Percentiles rank a stretch among this genome's conserved stretches.
Conservation (phyloP, 2,329 filamentous ascomycete genomes). For the Exophiala spinifera region DNA sequence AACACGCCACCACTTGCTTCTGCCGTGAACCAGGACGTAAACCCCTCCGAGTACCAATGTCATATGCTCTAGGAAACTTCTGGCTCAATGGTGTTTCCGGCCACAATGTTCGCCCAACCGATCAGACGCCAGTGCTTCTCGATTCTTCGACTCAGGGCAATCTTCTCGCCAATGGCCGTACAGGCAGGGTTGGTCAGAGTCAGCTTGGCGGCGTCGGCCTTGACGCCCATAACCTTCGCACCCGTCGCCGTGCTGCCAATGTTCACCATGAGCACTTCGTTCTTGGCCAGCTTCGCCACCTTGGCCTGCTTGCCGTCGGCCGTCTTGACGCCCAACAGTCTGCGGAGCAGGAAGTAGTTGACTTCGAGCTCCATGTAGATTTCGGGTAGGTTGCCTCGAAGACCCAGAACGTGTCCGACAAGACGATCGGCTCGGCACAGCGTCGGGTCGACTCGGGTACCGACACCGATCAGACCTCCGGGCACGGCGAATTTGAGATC, state of each 20-base stretch:
- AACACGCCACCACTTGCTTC: no score
- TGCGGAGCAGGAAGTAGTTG: conserved; percentile 96
- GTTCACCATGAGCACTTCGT: conserved; percentile 99
- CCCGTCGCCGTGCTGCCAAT: conserved; percentile 96
- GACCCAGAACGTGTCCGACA: conserved; percentile 93
- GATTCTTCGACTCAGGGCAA: conserved; percentile 90
- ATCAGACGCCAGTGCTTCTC: conserved; percentile 99
- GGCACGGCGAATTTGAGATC: conserved; percentile 98
- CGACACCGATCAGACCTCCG: conserved; percentile 95
- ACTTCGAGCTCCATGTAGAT: conserved; percentile 99
- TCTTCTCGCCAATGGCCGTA: conserved; percentile 97
- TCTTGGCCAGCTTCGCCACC: conserved; percentile 96
- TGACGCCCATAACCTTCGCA: conserved; percentile 94
- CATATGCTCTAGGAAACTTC: conserved; percentile 22
- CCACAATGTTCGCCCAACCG: conserved; percentile 79
- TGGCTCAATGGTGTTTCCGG: conserved; percentile 49
- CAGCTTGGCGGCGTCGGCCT: conserved; percentile 95
- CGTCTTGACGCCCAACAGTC: conserved; percentile 93
- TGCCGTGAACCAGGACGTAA: background rate
- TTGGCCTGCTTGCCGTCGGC: conserved; percentile 99
- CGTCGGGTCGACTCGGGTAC: conserved; percentile 94
- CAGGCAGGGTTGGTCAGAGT: conserved; percentile 90
- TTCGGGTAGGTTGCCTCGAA: conserved; percentile 87
- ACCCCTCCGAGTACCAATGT: no score
- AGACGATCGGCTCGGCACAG: conserved; percentile 98